A percentile compares a stretch with the other conserved stretches of the same genome.
phyloP scores from a whole-genome alignment of 148 eudicot genomes.

The Vaccinium vitisidaea region DNA sequence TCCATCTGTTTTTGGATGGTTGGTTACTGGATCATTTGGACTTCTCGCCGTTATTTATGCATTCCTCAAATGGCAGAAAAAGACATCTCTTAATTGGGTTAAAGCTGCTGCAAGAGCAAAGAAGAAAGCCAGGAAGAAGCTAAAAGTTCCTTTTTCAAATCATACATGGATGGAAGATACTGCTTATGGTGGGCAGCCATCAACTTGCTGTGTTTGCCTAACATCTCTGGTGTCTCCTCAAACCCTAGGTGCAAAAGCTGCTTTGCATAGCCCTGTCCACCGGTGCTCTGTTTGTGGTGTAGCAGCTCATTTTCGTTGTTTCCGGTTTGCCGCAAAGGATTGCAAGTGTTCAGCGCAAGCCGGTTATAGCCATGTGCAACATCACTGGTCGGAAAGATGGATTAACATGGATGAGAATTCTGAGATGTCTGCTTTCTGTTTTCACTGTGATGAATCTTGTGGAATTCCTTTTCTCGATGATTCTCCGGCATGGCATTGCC shows the following conservation, averaged over 20 bases:
- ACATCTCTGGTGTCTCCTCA: slow-evolving; percentile 55
- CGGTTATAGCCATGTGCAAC: slow-evolving; percentile 66
- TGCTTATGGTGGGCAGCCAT: slow-evolving; percentile 57
- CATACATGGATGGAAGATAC: slow-evolving; percentile 84
- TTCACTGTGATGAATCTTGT: slow-evolving; percentile 84
- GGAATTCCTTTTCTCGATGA: slow-evolving; percentile 72
- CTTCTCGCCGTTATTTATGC: slow-evolving; percentile 60
- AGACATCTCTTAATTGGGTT: slow-evolving; percentile 73
- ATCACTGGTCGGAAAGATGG: slow-evolving; percentile 95
- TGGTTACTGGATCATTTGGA: slow-evolving; percentile 72
- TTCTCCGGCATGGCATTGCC: slow-evolving; percentile 84
- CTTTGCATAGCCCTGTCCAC: slow-evolving; percentile 57
- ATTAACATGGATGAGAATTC: slow-evolving; percentile 68
- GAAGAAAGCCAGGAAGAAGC: slow-evolving; percentile 75
- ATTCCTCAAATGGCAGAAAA: slow-evolving; percentile 71
- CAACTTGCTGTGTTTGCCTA: slow-evolving; percentile 81
- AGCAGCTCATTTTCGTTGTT: slow-evolving; percentile 74
- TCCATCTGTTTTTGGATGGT: slow-evolving; percentile 64
- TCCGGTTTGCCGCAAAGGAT: slow-evolving; percentile 67
- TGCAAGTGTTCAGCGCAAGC: slow-evolving; percentile 86
- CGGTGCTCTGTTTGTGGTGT: slow-evolving; percentile 87
- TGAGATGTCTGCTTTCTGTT: slow-evolving; percentile 76
- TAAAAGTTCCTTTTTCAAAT: slow-evolving; percentile 68
- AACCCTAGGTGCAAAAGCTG: slow-evolving; percentile 45
- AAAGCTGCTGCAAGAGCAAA: slow-evolving; percentile 86